Evolutionary conservation across 1,284 basidiomycete species (phyloP).

Genomic region (Leccinum griseonigrum): DNA sequence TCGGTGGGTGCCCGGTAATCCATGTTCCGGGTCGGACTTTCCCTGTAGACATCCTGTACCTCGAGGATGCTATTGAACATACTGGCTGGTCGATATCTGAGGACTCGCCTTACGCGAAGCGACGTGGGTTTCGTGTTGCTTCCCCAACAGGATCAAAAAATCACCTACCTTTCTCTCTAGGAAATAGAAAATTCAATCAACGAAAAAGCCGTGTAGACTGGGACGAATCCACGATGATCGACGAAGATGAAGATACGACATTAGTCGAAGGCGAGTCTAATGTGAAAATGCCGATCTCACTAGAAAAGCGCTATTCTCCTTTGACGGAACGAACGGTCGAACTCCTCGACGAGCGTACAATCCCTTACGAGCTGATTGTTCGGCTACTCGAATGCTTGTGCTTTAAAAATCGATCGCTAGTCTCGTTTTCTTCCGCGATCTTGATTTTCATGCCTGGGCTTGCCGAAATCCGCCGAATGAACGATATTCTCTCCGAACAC

Average conservation of each 20-base stretch:
- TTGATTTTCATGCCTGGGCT: conserved; percentile 95
- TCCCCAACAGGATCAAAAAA: not conserved
- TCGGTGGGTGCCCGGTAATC: conserved; percentile 86
- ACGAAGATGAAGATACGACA: conserved; percentile 66
- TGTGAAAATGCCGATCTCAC: conserved; percentile 48
- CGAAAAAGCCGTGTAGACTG: conserved; percentile 67
- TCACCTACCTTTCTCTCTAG: conserved; percentile 34
- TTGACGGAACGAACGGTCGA: conserved; percentile 82
- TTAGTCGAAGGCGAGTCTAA: conserved; percentile 27
- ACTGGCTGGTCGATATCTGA: conserved; percentile 86
- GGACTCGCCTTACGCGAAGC: conserved; percentile 81
- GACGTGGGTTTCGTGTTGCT: conserved; percentile 44
- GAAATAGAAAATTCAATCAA: conserved; percentile 63
- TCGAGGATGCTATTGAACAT: conserved; percentile 92
- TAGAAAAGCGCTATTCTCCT: conserved; percentile 71
- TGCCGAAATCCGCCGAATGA: conserved; percentile 87
- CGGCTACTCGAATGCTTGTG: conserved; percentile 88
- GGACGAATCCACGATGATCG: conserved; percentile 70
- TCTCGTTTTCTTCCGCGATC: conserved; percentile 75
- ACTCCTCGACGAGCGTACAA: conserved; percentile 84
- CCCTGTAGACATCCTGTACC: conserved; percentile 84
- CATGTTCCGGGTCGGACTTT: conserved; percentile 96
- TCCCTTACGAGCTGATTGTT: conserved; percentile 89
- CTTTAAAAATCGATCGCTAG: conserved; percentile 57
- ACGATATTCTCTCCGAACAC: conserved; percentile 82